These are phyloP conservation scores for Fagopyrum homotropicum DNA, from an alignment of 148 eudicot species.

Conservation along the genomic window DNA sequence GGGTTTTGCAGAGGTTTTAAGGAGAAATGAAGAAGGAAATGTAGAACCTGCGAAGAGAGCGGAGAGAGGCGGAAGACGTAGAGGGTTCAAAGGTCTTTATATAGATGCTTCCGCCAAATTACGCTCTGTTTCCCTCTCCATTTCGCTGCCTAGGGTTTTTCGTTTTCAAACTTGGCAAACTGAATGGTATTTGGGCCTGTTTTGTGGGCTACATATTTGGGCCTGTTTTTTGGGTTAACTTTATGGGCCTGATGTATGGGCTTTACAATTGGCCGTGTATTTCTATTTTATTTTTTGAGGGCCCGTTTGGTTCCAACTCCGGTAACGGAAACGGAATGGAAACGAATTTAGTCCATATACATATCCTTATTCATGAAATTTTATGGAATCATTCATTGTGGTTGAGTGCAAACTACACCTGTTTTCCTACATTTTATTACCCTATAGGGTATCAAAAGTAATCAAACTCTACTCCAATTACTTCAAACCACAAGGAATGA, in stretches of 20 bases:
- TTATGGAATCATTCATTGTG: too few species aligned
- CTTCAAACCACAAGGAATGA: too few species aligned
- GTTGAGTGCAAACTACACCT: too few species aligned
- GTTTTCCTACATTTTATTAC: too few species aligned
- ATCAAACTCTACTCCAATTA: too few species aligned
- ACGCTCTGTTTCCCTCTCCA: not conserved
- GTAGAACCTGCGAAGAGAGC: not conserved
- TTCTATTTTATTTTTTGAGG: too few species aligned
- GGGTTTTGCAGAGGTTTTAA: conserved; percentile 19
- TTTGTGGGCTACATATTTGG: not conserved
- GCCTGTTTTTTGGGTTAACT: not conserved
- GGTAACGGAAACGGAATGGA: too few species aligned
- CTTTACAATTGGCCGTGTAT: too few species aligned
- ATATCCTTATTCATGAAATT: too few species aligned
- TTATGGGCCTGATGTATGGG: not conserved
- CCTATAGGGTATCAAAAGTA: too few species aligned
- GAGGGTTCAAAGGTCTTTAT: not conserved
- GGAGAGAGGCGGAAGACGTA: not conserved
- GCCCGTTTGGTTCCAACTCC: too few species aligned
- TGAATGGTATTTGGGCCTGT: not conserved
- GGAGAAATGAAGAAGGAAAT: not conserved
- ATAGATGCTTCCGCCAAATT: not conserved
- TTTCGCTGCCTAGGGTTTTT: not conserved
- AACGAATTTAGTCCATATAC: too few species aligned
- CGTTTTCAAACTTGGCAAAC: not conserved